A percentile compares a stretch with the other conserved stretches of the same genome.
Evolutionary conservation across 352 stramenopile species (phyloP).

Genomic region (Phytophthora pisi): DNA sequence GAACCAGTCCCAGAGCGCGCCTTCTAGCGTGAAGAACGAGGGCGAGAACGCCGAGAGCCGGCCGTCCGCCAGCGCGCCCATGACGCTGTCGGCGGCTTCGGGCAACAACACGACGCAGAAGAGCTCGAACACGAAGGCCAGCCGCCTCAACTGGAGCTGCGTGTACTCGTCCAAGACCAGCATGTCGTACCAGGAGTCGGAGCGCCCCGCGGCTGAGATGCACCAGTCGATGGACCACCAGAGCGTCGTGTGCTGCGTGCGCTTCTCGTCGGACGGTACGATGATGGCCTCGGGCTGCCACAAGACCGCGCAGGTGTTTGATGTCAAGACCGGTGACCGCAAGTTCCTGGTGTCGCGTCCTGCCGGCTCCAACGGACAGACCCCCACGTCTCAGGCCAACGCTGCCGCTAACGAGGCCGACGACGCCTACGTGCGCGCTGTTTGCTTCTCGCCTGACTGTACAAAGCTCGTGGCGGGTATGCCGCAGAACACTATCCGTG

Average conservation of each 20-base stretch:
- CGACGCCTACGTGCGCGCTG: conserved; percentile 82
- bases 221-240: conserved; percentile 91
- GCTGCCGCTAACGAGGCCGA: conserved; percentile 69
- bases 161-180: conserved; percentile 79
- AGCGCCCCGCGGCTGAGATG: conserved; percentile 84
- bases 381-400: conserved; percentile 47
- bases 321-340: conserved; percentile 83
- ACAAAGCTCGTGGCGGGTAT: conserved; percentile 88
- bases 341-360: conserved; percentile 83
- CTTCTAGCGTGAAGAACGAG: conserved; percentile 48
- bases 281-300: conserved; percentile 89
- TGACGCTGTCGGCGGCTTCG: conserved; percentile 35
- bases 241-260: conserved; percentile 88
- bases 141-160: conserved; percentile 86
- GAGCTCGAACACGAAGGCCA: conserved; percentile 80
- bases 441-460: conserved; percentile 87
- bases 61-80: conserved; percentile 19
- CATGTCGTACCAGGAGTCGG: conserved; percentile 75
- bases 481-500: conserved; percentile 88
- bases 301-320: conserved; percentile 88
- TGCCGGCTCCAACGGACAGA: conserved; percentile 49
- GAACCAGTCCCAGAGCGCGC: conserved; percentile 32
- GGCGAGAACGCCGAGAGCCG: conserved; percentile 30
- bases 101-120: conserved; percentile 72
- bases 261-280: conserved; percentile 82